Evolutionary conservation across 192 early-diverging fungal species (phyloP).

Genomic region (Umbelopsis ramanniana): DNA sequence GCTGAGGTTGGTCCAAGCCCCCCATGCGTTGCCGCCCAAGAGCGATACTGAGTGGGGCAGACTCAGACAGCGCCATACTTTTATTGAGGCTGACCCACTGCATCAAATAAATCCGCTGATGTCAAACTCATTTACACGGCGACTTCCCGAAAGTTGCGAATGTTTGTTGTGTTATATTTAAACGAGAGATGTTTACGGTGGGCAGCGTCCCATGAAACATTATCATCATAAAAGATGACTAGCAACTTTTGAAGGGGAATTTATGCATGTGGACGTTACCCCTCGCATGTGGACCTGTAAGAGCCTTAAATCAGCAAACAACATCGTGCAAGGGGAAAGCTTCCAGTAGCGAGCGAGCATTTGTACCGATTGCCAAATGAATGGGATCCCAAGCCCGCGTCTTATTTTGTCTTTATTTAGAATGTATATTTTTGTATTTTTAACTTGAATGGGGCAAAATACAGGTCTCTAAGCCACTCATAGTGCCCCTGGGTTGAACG

Average conservation of each 20-base stretch:
- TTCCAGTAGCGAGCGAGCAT: background rate
- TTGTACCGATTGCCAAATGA: background rate
- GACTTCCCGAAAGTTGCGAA: too few relatives aligned
- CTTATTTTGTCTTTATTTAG: constrained; percentile 8
- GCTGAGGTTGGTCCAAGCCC: too few relatives aligned
- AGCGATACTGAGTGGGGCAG: too few relatives aligned
- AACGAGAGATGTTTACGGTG: too few relatives aligned
- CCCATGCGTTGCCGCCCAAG: too few relatives aligned
- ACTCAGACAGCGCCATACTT: too few relatives aligned
- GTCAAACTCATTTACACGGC: too few relatives aligned
- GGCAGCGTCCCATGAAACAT: too few relatives aligned
- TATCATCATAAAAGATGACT: too few relatives aligned
- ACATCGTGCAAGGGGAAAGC: background rate
- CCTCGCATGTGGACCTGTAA: background rate
- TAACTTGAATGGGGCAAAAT: constrained; percentile 2
- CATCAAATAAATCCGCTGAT: too few relatives aligned
- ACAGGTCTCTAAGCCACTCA: background rate
- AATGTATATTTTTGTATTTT: constrained; percentile 13
- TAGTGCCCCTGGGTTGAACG: background rate
- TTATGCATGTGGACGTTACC: background rate
- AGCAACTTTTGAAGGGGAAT: background rate
- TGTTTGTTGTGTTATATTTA: too few relatives aligned
- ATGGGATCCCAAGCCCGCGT: background rate
- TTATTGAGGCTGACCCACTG: too few relatives aligned
- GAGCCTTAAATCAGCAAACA: background rate